Evolutionary conservation across 2,329 filamentous ascomycete genomes (phyloP), one percentile per base, ranked within the genome.

Genomic region (Fusarium sp.): DNA sequence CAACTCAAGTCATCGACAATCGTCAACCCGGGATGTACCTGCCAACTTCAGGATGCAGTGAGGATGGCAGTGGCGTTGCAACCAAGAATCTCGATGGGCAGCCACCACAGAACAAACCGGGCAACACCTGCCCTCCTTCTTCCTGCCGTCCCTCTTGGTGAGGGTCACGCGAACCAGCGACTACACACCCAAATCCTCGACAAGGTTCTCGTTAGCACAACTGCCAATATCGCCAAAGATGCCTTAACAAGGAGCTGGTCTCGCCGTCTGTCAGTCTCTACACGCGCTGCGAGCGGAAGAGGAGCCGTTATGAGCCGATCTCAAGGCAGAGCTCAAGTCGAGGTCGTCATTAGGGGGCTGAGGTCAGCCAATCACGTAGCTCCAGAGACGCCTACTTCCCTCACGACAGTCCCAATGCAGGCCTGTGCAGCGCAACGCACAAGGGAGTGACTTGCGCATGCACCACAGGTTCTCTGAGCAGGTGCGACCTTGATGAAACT

Each of bases 281-380:
- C 35, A 40, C 25, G 35, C 35, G 22, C 35, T 25, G 54, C 33
- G 20, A 40, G 56, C 22, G 15, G 56, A 40, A 20, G 35, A 59
- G 32, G 17, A 57, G 52, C 70, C 59, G 68, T 54, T 33, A 20
- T 61, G 69, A 75, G 70, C 69, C 70, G 73, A 70, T 65, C 52
- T 52, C 54, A 35, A 35, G 27, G 43, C 45, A 63, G 33, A 63
- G 56, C 52, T 27, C 60, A 68, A 72, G 68, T 70, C 72, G 56
- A 69, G 32, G 70, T 74, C 76, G 76, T 78, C 76, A 78, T 75
- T 60, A 17, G 43, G 57, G 68, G 61, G 50, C 59, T 20, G n/a
- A 30, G 30, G 58, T 8, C 37, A 63, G 22, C 76, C 75, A 78
- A 77, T 78, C 57, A 73, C 5, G 22, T 43, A 38, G 50, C 50